Base-by-base conservation (phyloP, 2,329 filamentous ascomycete genomes). In the Nemania sp. region DNA sequence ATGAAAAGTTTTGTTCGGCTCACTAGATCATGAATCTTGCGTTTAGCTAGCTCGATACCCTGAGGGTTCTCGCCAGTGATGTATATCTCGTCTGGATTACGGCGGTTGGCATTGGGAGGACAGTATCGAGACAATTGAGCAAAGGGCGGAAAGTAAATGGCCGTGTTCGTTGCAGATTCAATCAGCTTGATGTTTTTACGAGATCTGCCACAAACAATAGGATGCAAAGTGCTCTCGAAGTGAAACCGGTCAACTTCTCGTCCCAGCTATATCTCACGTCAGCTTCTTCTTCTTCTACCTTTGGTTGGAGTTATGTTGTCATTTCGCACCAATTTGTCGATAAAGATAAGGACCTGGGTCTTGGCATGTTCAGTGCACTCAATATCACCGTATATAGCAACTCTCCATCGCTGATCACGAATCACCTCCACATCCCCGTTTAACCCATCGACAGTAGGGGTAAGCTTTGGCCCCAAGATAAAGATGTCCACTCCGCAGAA, bases 151-250 rank as follows among this genome's bases (percentile, higher is more conserved):
- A 99, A 98, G 82, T 99, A 99, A 75, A 99, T 98, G 71, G 96
- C 95, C 8, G 96, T 98, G 75, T 94, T 93, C 15, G 96, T 98
- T 29, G 92, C 90, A 15, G 96, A 97, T 81, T 99, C 96, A 77
- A 99, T 98, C 75, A 96, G 84, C 84, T 98, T 98, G 83, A 99
- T 97, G 79, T 98, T 98, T 84, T 97, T 97, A 74, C 96, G 89
- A 74, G 94, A 95, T 56, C 96, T 92, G 56, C 96, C 96, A 79
- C 94, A 98, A 57, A 98, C 90, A 63, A 98, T 86, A 66, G 94
- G 96, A 79, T 99, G 96, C 78, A 97, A 88, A 27, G 93, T 77
- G 65, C 74, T 77, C 64, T 79, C 77, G 61, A 78, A 70, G 57
- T 73, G 73, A 66, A 77, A 75, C 32, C 74, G 69, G 62, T 78